phyloP scores from a whole-genome alignment of 768 basidiomycete genomes.

The Serendipita sp. region DNA sequence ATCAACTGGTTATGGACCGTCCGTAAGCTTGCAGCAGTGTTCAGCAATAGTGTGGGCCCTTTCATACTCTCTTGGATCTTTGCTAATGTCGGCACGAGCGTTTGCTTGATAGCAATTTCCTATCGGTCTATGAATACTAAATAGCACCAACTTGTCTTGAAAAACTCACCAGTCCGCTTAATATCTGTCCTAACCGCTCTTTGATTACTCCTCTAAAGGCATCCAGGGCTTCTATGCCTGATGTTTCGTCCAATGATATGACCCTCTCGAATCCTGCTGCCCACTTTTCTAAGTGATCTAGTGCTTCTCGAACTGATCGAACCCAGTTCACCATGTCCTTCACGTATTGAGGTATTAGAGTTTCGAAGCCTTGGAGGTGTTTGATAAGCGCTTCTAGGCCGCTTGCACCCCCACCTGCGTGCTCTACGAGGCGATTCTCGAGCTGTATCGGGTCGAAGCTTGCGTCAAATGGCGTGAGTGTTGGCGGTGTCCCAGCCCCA shows the following conservation, averaged over 20 bases:
- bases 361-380: slow-evolving; percentile 39
- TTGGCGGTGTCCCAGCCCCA: background rate
- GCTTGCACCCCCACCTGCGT: slow-evolving; percentile 28
- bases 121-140: background rate
- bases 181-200: slow-evolving; percentile 35
- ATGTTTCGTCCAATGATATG: slow-evolving; percentile 26
- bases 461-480: background rate
- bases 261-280: slow-evolving; percentile 33
- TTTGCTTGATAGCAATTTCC: slow-evolving; percentile 1
- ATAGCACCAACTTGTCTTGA: slow-evolving; percentile 43
- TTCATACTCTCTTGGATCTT: slow-evolving; percentile 57
- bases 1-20: slow-evolving; percentile 57
- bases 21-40: slow-evolving; percentile 32
- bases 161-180: slow-evolving; percentile 32
- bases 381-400: slow-evolving; percentile 38
- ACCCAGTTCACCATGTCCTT: slow-evolving; percentile 51
- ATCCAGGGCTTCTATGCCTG: slow-evolving; percentile 21
- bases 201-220: slow-evolving; percentile 42
- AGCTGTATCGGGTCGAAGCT: slow-evolving; percentile 18
- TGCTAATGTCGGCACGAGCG: slow-evolving; percentile 1
- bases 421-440: slow-evolving; percentile 20
- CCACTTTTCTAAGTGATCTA: slow-evolving; percentile 42
- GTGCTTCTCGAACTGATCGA: slow-evolving; percentile 30
- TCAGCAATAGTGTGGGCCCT: slow-evolving; percentile 2
- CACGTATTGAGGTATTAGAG: slow-evolving; percentile 45